phyloP scores from a whole-genome alignment of 768 basidiomycete species.

The Gloeopeniophorella convolvens region DNA sequence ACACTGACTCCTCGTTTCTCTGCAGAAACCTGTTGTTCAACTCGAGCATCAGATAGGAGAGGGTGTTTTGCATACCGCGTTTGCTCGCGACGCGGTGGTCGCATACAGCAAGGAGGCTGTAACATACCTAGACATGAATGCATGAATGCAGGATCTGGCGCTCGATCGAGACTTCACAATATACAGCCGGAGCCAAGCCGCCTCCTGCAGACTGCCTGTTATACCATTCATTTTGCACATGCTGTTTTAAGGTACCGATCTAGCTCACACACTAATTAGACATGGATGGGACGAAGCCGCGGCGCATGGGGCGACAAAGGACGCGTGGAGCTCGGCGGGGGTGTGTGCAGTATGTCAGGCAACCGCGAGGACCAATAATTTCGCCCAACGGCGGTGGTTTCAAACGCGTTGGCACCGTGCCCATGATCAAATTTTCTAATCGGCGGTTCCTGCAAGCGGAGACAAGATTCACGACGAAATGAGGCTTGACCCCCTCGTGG shows the following conservation, averaged over 20 bases:
- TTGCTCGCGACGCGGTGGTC: conserved; percentile 35
- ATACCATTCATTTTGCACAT: conserved; percentile 15
- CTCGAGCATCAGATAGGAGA: conserved; percentile 29
- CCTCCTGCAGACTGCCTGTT: conserved; percentile 19
- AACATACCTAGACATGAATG: conserved; percentile 29
- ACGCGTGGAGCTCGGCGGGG: no score
- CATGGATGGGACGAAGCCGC: no score
- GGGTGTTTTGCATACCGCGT: conserved; percentile 35
- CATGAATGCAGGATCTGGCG: neutral
- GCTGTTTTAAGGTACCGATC: conserved; percentile 8
- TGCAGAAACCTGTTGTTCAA: conserved; percentile 33
- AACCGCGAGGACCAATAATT: conserved; percentile 14
- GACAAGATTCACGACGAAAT: conserved; percentile 11
- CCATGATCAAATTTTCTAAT: conserved; percentile 15
- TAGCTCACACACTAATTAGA: neutral
- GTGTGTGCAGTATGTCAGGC: conserved; percentile 13
- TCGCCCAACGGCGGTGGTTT: conserved; percentile 12
- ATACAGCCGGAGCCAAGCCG: conserved; percentile 19
- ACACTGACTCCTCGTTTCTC: conserved; percentile 7
- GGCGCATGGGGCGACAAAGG: no score
- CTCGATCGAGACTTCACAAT: conserved; percentile 8
- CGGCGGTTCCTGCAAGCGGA: conserved; percentile 14
- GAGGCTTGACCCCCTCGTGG: conserved; percentile 18
- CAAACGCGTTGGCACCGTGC: conserved; percentile 13
- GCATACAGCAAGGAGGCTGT: conserved; percentile 36